Evolutionary conservation across 306 rosid species (phyloP).

Genomic region (Acacia confusa): DNA sequence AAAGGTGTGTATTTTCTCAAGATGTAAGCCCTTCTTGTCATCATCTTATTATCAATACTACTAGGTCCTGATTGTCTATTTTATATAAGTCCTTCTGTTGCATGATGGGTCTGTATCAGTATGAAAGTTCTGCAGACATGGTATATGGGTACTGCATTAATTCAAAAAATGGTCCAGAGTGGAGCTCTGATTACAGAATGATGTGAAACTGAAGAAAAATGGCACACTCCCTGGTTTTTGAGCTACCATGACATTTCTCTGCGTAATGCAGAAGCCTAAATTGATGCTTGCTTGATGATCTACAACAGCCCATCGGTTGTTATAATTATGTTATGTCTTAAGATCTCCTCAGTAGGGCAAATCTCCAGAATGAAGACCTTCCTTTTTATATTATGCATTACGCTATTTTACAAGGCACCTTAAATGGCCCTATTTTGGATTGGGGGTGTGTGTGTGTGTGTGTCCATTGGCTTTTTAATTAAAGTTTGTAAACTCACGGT

Average conservation of each 20-base stretch:
- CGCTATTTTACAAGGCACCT: neutral
- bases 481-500: neutral
- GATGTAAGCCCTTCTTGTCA: conserved; percentile 7
- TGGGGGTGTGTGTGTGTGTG: no score
- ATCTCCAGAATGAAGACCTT: neutral
- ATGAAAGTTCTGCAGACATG: neutral
- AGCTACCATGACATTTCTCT: neutral
- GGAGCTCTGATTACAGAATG: neutral
- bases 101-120: neutral
- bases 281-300: neutral
- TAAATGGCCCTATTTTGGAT: neutral
- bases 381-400: neutral
- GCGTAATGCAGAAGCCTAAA: neutral
- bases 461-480: neutral
- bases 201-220: neutral
- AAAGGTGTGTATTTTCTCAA: conserved; percentile 54
- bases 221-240: neutral
- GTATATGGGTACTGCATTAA: neutral
- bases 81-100: neutral
- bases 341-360: neutral
- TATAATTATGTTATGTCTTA: neutral
- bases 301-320: neutral
- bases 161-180: neutral
- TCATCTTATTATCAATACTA: neutral
- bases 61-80: neutral